Evolutionary conservation across 2,329 filamentous ascomycete genomes (phyloP), one percentile per base, ranked within the genome.

Genomic region (Penicillium sp.): DNA sequence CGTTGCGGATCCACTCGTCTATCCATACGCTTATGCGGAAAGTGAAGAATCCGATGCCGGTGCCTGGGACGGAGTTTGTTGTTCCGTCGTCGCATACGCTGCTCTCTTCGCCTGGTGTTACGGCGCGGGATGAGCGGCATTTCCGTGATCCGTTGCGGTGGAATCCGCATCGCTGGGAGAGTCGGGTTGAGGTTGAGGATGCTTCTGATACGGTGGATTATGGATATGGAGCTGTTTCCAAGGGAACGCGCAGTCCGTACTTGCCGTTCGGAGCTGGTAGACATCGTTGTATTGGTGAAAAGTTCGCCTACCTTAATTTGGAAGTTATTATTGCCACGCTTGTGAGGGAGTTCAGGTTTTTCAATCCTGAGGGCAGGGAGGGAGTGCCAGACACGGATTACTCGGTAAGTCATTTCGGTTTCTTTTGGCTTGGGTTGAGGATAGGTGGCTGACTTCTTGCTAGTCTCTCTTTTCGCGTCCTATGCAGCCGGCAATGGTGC

Each of bases 101-200:
- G 37, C 81, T 96, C 57, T 82, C 90, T 29, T 87, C 90, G 0
- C 88, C 89, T 1, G 88, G 87, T 53, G 85, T 91, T 55, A 73
- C 69, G 2, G 67, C 71, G 2, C 72, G 78, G 32, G 77, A 77
- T 53, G 72, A 79, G 2, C 74, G 78, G 42, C 74, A 82, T 67
- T 88, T 88, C 65, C 73, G 77, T 2, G 74, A 83, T 56, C 72
- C 81, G 1, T 63, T 72, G 38, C 59, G 62, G 6, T 85, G 82
- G 80, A 77, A 85, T 57, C 81, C 82, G 3, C 78, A 80, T 62
- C 75, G 74, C 35, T 85, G 72, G 83, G 78, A 82, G 56, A 70
- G 59, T n/a, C 45, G 58, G 45, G 45, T 60, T 38, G 59, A 64
- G 15, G 53, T 70, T 9, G 67, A 72, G 12, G 72, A 72, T 42